Conservation (phyloP, 2,329 filamentous ascomycete genomes). For the Aspergillus carbonarius region DNA sequence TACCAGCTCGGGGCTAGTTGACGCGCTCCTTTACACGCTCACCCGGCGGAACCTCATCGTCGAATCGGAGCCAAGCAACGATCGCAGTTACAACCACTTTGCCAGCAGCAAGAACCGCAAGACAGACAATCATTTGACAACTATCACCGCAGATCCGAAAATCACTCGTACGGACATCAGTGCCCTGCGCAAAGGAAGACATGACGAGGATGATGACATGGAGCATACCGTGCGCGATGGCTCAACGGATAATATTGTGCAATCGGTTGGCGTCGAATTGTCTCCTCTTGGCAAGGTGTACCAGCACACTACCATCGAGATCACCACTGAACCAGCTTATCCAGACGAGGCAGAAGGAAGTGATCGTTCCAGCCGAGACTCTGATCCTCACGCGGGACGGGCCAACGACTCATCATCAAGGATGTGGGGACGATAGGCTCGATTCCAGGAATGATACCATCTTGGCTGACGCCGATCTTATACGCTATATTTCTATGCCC, state of each 20-base stretch:
- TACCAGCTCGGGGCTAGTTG: slow-evolving; percentile 59
- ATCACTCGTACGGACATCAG: slow-evolving; percentile 21
- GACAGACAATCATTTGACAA: slow-evolving; percentile 33
- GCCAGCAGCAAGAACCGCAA: slow-evolving; percentile 27
- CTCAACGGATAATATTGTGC: slow-evolving; percentile 47
- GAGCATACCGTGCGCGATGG: slow-evolving; percentile 39
- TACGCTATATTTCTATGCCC: neutral
- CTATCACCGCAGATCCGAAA: slow-evolving; percentile 30
- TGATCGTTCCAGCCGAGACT: slow-evolving; percentile 31
- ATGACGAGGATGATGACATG: slow-evolving; percentile 23
- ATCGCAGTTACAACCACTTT: slow-evolving; percentile 35
- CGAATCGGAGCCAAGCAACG: slow-evolving; percentile 47
- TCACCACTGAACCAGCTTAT: slow-evolving; percentile 39
- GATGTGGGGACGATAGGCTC: slow-evolving; percentile 27
- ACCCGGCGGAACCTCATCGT: slow-evolving; percentile 57
- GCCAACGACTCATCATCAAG: slow-evolving; percentile 14
- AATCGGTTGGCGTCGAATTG: slow-evolving; percentile 30
- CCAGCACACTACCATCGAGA: slow-evolving; percentile 46
- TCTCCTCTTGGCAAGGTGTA: slow-evolving; percentile 41
- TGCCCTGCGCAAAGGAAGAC: slow-evolving; percentile 18
- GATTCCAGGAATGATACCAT: neutral
- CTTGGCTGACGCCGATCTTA: neutral
- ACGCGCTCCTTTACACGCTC: slow-evolving; percentile 58
- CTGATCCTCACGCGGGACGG: slow-evolving; percentile 10
- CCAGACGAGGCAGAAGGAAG: slow-evolving; percentile 23